Percentiles rank a stretch among this genome's conserved stretches.
These are phyloP conservation scores for Bryoerythrophyllum caledonicum DNA, from an alignment of 225 moss, liverwort and hornwort species.

Conservation along the genomic window DNA sequence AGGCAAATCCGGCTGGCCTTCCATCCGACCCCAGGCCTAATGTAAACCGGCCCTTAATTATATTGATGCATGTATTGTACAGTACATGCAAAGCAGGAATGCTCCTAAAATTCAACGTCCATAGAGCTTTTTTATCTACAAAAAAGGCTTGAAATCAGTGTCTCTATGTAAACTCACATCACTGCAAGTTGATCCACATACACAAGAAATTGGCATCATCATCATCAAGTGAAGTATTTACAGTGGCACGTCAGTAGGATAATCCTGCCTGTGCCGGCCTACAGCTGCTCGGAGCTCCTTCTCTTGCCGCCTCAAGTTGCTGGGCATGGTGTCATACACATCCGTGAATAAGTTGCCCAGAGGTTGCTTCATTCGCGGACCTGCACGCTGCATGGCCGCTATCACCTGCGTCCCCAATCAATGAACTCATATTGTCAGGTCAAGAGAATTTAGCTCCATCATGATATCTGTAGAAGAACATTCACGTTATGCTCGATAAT, in stretches of 20 bases:
- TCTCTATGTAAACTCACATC: not conserved
- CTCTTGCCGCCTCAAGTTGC: constrained; percentile 75
- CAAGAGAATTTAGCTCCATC: no score
- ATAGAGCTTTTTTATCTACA: constrained; percentile 11
- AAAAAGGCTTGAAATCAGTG: not conserved
- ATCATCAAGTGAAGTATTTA: constrained; percentile 9
- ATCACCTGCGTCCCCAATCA: constrained; percentile 61
- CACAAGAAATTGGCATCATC: not conserved
- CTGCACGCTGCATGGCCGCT: constrained; percentile 75
- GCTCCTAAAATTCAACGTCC: not conserved
- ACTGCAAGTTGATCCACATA: not conserved
- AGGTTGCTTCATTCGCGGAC: constrained; percentile 58
- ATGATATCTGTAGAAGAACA: no score
- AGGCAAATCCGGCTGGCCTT: no score
- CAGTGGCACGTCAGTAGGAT: constrained; percentile 75
- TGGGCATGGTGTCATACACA: constrained; percentile 76
- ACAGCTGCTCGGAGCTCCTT: constrained; percentile 58
- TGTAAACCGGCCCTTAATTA: no score
- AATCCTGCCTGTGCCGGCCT: constrained; percentile 52
- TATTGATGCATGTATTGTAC: no score
- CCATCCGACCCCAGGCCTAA: no score
- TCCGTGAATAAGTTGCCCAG: constrained; percentile 75
- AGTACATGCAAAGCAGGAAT: no score
- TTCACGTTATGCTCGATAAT: no score
- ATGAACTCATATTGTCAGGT: no score